Percentiles rank a stretch among this genome's conserved stretches.
These are phyloP conservation scores for Candida sakaeoensis DNA, from an alignment of 805 yeast species.

Conservation along the genomic window DNA sequence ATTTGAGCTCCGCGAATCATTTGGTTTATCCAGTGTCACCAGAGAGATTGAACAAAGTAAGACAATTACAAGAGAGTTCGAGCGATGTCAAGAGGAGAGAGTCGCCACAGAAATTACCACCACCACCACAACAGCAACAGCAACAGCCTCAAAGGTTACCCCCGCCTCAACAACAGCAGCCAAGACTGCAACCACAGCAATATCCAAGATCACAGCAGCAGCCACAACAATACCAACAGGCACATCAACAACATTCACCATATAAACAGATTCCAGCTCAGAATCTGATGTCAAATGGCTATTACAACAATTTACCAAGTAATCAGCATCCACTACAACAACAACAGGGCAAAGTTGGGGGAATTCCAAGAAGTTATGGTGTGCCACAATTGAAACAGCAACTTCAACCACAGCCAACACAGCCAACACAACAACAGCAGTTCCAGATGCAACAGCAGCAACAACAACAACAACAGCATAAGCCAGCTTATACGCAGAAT, in stretches of 20 bases:
- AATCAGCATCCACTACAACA: background rate
- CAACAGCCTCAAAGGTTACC: background rate
- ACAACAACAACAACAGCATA: background rate
- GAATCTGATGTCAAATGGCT: slow-evolving; percentile 1
- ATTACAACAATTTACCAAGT: background rate
- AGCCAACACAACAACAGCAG: slow-evolving; percentile 1
- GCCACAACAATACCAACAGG: slow-evolving; percentile 15
- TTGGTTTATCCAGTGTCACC: slow-evolving; percentile 12
- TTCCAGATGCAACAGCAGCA: slow-evolving; percentile 1
- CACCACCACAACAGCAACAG: slow-evolving; percentile 10
- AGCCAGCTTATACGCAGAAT: background rate
- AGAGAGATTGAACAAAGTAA: slow-evolving; percentile 1
- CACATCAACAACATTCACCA: slow-evolving; percentile 12
- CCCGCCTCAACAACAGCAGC: background rate
- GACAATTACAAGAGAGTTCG: slow-evolving; percentile 8
- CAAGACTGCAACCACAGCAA: no score
- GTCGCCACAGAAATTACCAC: slow-evolving; percentile 10
- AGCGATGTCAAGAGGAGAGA: slow-evolving; percentile 13
- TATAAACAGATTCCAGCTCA: slow-evolving; percentile 13
- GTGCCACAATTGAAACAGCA: background rate
- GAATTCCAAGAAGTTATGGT: slow-evolving; percentile 8
- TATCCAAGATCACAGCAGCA: slow-evolving; percentile 3
- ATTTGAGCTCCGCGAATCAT: slow-evolving; percentile 1
- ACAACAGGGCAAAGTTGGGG: slow-evolving; percentile 3
- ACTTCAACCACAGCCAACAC: slow-evolving; percentile 1